Base-by-base conservation (phyloP, 2,329 filamentous ascomycete species). In the Colletotrichum sansevieriae region DNA sequence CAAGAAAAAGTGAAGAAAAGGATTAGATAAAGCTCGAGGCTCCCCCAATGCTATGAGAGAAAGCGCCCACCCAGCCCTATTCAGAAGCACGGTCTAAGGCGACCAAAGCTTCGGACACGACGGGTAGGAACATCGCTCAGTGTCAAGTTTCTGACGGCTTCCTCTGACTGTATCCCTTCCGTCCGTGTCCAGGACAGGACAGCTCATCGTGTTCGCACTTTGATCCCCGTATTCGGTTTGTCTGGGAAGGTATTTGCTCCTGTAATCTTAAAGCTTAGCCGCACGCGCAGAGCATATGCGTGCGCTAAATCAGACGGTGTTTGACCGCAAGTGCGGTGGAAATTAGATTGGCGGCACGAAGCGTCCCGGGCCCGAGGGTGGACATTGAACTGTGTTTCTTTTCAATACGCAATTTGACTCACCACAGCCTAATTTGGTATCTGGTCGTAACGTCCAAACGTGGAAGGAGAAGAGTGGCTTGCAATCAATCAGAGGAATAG, bases 291-390 rank as follows among this genome's bases (percentile, higher is more conserved):
- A 18, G 47, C 10, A 44, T 15, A 22, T 54, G 29, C 51, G 51
- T 12, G 51, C 35, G 51, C 22, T n/a, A 22, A 11, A 63, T 63
- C 51, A 49, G 49, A 66, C 22, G 64, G 52, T 49, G 58, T 56
- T 66, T 66, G 51, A 43, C 22, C 10, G 20, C 20, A 20, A 12
- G 47, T 33, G n/a, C 15, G 35, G n/a, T 15, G 49, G 49, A 29
- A 33, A 56, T 47, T 11, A 33, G 18, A 46, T 49, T 47, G 58
- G 43, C 41, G 41, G 22, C 49, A 55, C n/a, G 35, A n/a, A 51
- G 43, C 58, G 43, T 51, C 41, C 51, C 51, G 43, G 41, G 25
- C 33, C 41, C 41, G 43, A 41, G 18, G 9, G 12, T 51, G 47
- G 44, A 18, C 22, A 18, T 51, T 20, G 7, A 22, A 6, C 18